Percentiles rank a stretch among this genome's conserved stretches.
phyloP scores from a whole-genome alignment of 495 filamentous ascomycete species.

The Neurospora africana region DNA sequence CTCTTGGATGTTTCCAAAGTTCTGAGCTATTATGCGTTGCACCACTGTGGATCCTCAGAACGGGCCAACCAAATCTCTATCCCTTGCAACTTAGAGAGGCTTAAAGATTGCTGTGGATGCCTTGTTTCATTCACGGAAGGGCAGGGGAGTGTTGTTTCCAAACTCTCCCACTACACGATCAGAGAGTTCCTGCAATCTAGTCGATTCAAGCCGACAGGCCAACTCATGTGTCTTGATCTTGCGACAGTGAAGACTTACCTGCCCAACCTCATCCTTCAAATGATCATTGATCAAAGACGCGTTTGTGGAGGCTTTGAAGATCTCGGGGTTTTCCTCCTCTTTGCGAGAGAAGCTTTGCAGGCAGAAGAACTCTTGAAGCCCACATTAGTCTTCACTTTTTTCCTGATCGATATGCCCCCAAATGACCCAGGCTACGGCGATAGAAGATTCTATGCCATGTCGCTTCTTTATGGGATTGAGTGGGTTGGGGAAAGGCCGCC shows the following conservation, averaged over 20 bases:
- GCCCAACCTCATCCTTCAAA: background rate
- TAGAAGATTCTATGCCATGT: too few relatives aligned
- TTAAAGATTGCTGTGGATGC: background rate
- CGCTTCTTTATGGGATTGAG: background rate
- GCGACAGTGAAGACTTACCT: background rate
- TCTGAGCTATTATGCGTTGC: background rate
- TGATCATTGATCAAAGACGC: background rate
- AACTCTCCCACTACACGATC: background rate
- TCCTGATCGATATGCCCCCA: background rate
- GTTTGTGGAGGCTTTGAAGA: too few relatives aligned
- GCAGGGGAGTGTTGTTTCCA: too few relatives aligned
- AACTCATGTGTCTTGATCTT: background rate
- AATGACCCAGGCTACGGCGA: too few relatives aligned
- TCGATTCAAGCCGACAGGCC: background rate
- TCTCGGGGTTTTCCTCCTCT: too few relatives aligned
- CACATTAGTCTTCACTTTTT: background rate
- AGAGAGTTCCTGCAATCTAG: background rate
- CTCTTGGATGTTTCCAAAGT: background rate
- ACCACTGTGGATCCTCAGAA: background rate
- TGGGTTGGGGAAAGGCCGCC: background rate
- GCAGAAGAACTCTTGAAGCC: background rate
- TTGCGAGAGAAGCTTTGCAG: too few relatives aligned
- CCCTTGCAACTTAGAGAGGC: background rate
- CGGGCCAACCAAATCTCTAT: background rate
- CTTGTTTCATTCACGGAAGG: too few relatives aligned